Percentiles rank a stretch among this genome's conserved stretches.
Evolutionary conservation across 352 stramenopile genomes (phyloP).

Genomic region (Phytophthora litchii): DNA sequence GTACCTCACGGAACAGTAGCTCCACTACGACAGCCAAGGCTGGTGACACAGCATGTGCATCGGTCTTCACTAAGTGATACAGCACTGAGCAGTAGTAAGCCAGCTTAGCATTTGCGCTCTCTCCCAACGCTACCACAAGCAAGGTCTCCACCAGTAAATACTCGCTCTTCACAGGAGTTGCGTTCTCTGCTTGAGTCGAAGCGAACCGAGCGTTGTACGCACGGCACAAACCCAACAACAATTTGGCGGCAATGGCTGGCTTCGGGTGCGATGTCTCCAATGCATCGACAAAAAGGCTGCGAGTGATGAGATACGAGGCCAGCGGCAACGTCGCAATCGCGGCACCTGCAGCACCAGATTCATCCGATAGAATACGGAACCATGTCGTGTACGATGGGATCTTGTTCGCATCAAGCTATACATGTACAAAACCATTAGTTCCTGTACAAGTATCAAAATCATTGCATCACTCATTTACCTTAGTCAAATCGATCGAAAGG

Average conservation of each 20-base stretch:
- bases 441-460: not conserved
- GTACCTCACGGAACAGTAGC: slow-evolving; percentile 83
- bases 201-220: slow-evolving; percentile 70
- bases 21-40: slow-evolving; percentile 85
- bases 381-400: slow-evolving; percentile 72
- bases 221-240: slow-evolving; percentile 61
- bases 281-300: slow-evolving; percentile 54
- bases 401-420: slow-evolving; percentile 59
- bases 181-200: slow-evolving; percentile 32
- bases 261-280: slow-evolving; percentile 76
- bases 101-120: slow-evolving; percentile 51
- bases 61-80: slow-evolving; percentile 80
- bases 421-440: not conserved
- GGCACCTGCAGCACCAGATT: slow-evolving; percentile 68
- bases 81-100: slow-evolving; percentile 76
- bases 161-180: slow-evolving; percentile 64
- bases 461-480: slow-evolving; percentile 31
- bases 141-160: slow-evolving; percentile 81
- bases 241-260: slow-evolving; percentile 71
- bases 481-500: slow-evolving; percentile 55
- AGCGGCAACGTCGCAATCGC: slow-evolving; percentile 72
- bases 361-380: slow-evolving; percentile 77
- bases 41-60: slow-evolving; percentile 65
- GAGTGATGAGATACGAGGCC: slow-evolving; percentile 69
- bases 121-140: slow-evolving; percentile 61